Evolutionary conservation across 805 yeast species (phyloP), one percentile per base, ranked within the genome.

Genomic region (Sugiyamaella mastotermitis): DNA sequence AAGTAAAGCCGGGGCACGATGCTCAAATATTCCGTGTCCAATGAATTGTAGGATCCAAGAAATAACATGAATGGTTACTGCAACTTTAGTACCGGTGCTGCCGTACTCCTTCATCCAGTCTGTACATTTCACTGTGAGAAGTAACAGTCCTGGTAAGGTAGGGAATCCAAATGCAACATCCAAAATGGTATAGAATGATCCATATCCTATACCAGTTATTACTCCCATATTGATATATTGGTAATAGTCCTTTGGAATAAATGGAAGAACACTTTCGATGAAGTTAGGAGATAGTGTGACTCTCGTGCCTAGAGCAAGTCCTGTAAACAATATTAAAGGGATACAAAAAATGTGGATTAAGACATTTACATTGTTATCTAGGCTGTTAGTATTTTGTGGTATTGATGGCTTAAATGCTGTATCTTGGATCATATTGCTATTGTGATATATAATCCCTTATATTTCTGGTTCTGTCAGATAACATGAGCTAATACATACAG

Each of bases 1-100:
- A 28, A 85, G 57, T 37, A 90, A 60, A 0, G 97, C 96, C 0
- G 98, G 98, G 0, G 87, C 83, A 29, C 85, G 68, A 43, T 69
- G 70, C 55, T 90, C 98, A 53, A 77, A 83, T 8, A 72, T 67
- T 1, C 83, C 90, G 56, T 92, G 97, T 3, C 97, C 96, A 35
- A 80, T 67, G 58, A 90, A 87, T 53, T 92, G 97, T 5, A 76
- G 77, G 11, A 77, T 52, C 97, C 98, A 90, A 7, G 83, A 64
- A 1, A 63, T 25, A 0, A 70, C 56, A 56, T 81, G 83, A 13
- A 74, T 49, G 1, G 39, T 49, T n/a, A 64, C 40, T 0, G 76
- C 66, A 8, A 21, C 14, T 26, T 34, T 34, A 24, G 46, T 41
- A 25, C 54, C 58, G 11, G 38, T 54, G 38, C 45, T 57, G 53